Base-by-base conservation (phyloP, 768 basidiomycete genomes). In the Boletus vermiculosoides region DNA sequence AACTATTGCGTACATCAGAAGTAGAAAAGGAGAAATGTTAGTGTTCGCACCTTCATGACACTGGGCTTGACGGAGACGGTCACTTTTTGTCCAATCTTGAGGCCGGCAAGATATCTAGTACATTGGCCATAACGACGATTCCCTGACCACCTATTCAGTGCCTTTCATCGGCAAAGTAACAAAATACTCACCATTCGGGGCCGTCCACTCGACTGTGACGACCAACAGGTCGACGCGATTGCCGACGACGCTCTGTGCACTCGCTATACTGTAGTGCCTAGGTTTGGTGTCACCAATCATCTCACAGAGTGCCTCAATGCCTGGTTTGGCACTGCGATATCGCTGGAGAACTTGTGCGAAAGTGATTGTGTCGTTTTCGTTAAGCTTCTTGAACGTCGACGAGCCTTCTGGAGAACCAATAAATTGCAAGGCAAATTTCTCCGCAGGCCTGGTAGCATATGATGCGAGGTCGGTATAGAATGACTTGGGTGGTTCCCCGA, bases 31-130 rank as follows among this genome's bases (percentile, higher is more conserved):
- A 22, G 13, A 37, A 23, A 52, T 18, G 53, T 18, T 23, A 36
- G 18, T 11, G 15, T 23, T 71, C 79, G 23, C 55, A 92, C 91
- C 82, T 98, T 98, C 97, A 99, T 98, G 30, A 99, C 97, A 69
- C 94, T 97, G 25, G 97, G 97, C 73, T 97, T 97, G 75, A 98
- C 89, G 7, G 95, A 98, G 10, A 97, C 96, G 0, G 94, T 98
- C 22, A 98, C 94, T 73, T 96, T 88, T 70, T 92, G 90, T 20
- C 96, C 97, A 37, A 88, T 71, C 66, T 83, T 83, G 44, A 99
- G 81, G 40, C 81, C 85, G 4, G 89, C 87, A 39, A 98, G 87
- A 73, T 98, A 99, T 58, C 94, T 83, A 5, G 97, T 98, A 70
- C 96, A 98, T 75, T 99, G 97, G 25, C 97, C 97, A 71, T 84